phyloP scores from a whole-genome alignment of 2,329 filamentous ascomycete species.

The Verticillium nubilum region DNA sequence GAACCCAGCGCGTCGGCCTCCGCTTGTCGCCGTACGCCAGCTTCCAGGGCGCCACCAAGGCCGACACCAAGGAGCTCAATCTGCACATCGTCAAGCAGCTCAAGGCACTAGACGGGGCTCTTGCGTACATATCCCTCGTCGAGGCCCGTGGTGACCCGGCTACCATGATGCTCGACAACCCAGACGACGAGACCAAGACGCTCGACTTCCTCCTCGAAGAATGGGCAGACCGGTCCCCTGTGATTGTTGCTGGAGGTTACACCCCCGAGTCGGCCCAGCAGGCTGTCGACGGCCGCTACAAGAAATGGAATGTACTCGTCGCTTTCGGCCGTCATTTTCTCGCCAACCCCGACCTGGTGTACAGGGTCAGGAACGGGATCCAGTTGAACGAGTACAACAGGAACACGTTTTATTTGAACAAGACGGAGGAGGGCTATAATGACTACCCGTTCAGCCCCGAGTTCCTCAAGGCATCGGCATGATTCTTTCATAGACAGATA shows the following conservation, averaged over 20 bases:
- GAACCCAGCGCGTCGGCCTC: conserved; percentile 25
- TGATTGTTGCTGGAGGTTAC: conserved; percentile 21
- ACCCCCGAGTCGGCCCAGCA: conserved; percentile 10
- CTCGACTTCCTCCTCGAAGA: conserved; percentile 23
- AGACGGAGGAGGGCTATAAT: conserved; percentile 5
- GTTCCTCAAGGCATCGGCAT: conserved; percentile 1
- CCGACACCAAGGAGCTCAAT: conserved; percentile 22
- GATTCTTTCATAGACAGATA: no score
- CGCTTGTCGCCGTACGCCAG: conserved; percentile 27
- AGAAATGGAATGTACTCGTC: conserved; percentile 21
- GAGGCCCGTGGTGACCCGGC: conserved; percentile 23
- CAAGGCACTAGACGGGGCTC: conserved; percentile 16
- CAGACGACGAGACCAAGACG: conserved; percentile 7
- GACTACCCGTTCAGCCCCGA: conserved; percentile 6
- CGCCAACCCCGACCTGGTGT: conserved; percentile 22
- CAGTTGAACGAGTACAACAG: conserved; percentile 18
- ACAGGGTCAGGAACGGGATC: conserved; percentile 16
- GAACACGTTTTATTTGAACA: conserved; percentile 14
- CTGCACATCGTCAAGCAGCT: conserved; percentile 19
- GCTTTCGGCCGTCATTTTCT: conserved; percentile 22
- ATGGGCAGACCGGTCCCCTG: conserved; percentile 20
- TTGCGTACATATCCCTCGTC: conserved; percentile 30
- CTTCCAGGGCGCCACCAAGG: conserved; percentile 3
- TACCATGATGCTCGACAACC: conserved; percentile 2
- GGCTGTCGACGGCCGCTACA: conserved; percentile 18